Conservation (phyloP, 139 green algal species). For the Chlorella sp. region DNA sequence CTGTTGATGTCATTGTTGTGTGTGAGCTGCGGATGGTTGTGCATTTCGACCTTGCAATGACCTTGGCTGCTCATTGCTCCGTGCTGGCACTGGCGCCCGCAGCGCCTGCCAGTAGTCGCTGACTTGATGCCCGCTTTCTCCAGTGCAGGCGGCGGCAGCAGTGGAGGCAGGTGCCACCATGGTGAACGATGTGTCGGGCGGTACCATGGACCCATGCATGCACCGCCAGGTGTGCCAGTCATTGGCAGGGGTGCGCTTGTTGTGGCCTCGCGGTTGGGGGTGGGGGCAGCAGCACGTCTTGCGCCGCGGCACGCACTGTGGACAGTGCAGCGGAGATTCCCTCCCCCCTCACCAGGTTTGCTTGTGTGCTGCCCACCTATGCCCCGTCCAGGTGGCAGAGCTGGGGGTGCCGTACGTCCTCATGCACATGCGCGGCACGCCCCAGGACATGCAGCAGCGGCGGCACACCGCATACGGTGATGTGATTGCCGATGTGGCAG, state of each 20-base stretch:
- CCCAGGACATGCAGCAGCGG: conserved; percentile 77
- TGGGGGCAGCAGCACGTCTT: neutral
- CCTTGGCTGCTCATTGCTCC: too few relatives aligned
- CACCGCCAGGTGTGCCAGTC: conserved; percentile 49
- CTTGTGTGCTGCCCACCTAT: too few relatives aligned
- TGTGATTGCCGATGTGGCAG: conserved; percentile 72
- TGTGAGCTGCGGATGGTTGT: too few relatives aligned
- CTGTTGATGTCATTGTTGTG: too few relatives aligned
- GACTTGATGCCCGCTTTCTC: too few relatives aligned
- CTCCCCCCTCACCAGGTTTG: neutral
- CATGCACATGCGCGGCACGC: conserved; percentile 96
- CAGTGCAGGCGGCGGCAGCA: conserved; percentile 59
- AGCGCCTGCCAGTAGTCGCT: too few relatives aligned
- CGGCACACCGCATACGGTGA: conserved; percentile 72
- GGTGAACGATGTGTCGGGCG: conserved; percentile 97
- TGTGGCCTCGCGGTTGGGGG: neutral
- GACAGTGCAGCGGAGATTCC: too few relatives aligned
- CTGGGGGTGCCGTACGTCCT: conserved; percentile 91
- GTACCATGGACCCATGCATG: conserved; percentile 84
- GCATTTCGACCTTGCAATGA: too few relatives aligned
- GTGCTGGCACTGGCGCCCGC: too few relatives aligned
- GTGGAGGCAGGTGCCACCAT: conserved; percentile 88
- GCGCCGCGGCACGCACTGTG: neutral
- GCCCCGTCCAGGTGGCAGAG: conserved; percentile 77
- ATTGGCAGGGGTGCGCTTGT: neutral